Evolutionary conservation across 768 basidiomycete species (phyloP).

Genomic region (Boletus reticuloceps): DNA sequence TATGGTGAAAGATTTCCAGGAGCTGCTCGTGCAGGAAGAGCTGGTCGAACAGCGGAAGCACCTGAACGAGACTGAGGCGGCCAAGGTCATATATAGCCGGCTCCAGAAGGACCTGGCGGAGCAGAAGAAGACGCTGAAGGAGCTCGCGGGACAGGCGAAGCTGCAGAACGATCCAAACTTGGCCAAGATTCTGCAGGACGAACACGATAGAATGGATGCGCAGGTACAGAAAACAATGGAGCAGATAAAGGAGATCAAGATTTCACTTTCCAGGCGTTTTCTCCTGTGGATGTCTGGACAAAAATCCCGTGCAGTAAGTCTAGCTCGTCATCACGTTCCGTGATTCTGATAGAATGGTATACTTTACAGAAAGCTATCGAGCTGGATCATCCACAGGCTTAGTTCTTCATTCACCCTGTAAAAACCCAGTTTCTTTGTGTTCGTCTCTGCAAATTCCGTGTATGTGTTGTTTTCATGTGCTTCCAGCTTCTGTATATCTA

Average conservation of each 20-base stretch:
- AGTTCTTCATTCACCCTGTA: neutral
- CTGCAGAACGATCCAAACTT: constrained; percentile 8
- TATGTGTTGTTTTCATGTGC: no score
- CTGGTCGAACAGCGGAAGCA: constrained; percentile 8
- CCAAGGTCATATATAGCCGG: constrained; percentile 15
- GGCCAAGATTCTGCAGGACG: constrained; percentile 9
- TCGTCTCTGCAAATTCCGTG: no score
- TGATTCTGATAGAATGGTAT: neutral
- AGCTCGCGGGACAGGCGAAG: constrained; percentile 22
- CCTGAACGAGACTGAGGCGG: constrained; percentile 25
- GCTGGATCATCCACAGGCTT: neutral
- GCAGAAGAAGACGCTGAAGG: constrained; percentile 13
- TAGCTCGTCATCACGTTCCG: neutral
- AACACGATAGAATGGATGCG: constrained; percentile 7
- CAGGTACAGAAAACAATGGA: constrained; percentile 20
- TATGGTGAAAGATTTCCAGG: neutral
- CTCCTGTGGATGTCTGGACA: constrained; percentile 3
- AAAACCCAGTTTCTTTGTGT: no score
- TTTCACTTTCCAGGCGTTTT: constrained; percentile 9
- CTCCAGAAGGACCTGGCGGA: constrained; percentile 15
- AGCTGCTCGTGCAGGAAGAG: constrained; percentile 22
- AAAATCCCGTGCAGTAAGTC: constrained; percentile 12
- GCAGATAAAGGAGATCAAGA: constrained; percentile 19
- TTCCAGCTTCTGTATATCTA: no score
- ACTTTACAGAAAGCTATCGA: constrained; percentile 3